Percentiles rank a stretch among this genome's conserved stretches.
Conservation (phyloP, 2,329 filamentous ascomycete species). For the Endoconidiophora laricicola region DNA sequence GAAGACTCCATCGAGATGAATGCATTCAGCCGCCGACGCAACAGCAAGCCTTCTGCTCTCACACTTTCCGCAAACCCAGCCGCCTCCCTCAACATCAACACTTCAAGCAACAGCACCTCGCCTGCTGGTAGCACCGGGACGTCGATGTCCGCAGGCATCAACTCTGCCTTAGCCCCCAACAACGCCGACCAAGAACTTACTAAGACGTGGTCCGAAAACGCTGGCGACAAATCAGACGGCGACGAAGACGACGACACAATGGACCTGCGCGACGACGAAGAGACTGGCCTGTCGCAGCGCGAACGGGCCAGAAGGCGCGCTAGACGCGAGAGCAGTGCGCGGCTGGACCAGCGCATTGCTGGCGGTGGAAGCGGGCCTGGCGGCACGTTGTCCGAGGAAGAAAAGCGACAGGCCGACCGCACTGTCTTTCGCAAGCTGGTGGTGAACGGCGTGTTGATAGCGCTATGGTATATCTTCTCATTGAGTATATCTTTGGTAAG, state of each 20-base stretch:
- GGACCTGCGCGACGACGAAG: constrained; percentile 69
- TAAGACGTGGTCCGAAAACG: constrained; percentile 16
- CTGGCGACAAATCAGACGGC: constrained; percentile 28
- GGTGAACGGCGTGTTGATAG: constrained; percentile 67
- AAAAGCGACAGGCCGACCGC: constrained; percentile 60
- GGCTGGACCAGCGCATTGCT: constrained; percentile 53
- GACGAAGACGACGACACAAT: constrained; percentile 44
- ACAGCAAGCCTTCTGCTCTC: constrained; percentile 12
- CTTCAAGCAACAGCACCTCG: too few species aligned
- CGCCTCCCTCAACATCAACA: neutral
- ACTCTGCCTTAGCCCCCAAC: neutral
- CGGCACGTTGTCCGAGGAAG: constrained; percentile 44
- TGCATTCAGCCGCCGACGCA: constrained; percentile 15
- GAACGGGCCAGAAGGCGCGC: constrained; percentile 53
- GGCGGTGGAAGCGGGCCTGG: constrained; percentile 19
- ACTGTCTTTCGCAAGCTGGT: constrained; percentile 51
- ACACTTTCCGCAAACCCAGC: neutral
- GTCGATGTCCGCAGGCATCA: too few species aligned
- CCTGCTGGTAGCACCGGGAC: too few species aligned
- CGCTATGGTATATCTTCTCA: constrained; percentile 80
- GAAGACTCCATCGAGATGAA: constrained; percentile 12
- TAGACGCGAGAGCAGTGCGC: constrained; percentile 49
- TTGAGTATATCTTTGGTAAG: constrained; percentile 79
- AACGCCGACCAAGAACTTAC: neutral
- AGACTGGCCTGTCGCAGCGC: constrained; percentile 65